These are phyloP conservation scores for Emericellopsis cladophorae DNA, from an alignment of 2,329 filamentous ascomycete species.

Conservation along the genomic window DNA sequence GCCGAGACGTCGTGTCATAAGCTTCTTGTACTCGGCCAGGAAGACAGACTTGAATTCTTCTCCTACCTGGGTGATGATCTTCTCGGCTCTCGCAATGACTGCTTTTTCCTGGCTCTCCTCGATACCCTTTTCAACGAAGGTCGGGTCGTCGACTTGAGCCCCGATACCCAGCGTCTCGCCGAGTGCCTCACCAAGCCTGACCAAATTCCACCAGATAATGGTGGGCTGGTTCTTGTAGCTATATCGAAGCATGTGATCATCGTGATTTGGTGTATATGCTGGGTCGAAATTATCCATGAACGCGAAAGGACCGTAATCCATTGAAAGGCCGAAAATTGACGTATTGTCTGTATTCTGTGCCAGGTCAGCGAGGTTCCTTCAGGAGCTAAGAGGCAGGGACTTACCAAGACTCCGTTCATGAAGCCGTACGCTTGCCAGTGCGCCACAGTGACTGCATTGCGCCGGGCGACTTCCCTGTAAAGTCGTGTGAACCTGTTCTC, in stretches of 20 bases:
- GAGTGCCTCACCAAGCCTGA: slow-evolving; percentile 77
- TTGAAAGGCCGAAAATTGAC: slow-evolving; percentile 73
- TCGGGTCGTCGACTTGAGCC: slow-evolving; percentile 53
- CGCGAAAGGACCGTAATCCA: slow-evolving; percentile 94
- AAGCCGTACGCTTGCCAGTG: slow-evolving; percentile 98
- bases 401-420: slow-evolving; percentile 80
- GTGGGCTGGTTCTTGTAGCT: slow-evolving; percentile 88
- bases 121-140: slow-evolving; percentile 64
- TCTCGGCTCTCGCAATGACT: slow-evolving; percentile 71
- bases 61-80: slow-evolving; percentile 64
- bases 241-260: slow-evolving; percentile 79
- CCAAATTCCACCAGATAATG: slow-evolving; percentile 98
- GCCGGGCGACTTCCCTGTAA: slow-evolving; percentile 74
- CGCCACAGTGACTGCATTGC: slow-evolving; percentile 80
- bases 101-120: slow-evolving; percentile 40
- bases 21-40: slow-evolving; percentile 72
- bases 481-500: slow-evolving; percentile 82
- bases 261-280: slow-evolving; percentile 89
- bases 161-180: slow-evolving; percentile 76
- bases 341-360: slow-evolving; percentile 85
- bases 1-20: slow-evolving; percentile 73
- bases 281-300: slow-evolving; percentile 98
- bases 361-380: slow-evolving; percentile 7
- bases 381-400: slow-evolving; percentile 2
- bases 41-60: slow-evolving; percentile 87